Evolutionary conservation across 2,329 filamentous ascomycete genomes (phyloP), one percentile per base, ranked within the genome.

Genomic region (Phaeophleospora eucalypticola): DNA sequence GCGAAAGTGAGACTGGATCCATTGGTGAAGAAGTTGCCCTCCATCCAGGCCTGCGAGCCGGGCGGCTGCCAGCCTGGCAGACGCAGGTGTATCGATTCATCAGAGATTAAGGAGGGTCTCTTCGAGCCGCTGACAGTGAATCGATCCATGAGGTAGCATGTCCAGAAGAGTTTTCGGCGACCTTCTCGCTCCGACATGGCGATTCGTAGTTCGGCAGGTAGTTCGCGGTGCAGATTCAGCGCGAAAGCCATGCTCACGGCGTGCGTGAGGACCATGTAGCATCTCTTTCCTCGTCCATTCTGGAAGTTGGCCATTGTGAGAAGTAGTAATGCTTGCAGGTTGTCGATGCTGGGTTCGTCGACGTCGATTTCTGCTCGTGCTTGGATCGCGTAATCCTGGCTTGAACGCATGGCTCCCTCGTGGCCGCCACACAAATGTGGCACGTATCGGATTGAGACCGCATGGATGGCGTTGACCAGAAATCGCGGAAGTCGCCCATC

Each of bases 81-180:
- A 29, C 86, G 80, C 38, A 95, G 71, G 14, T 86, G 71, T 49
- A 94, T 85, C 1, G 82, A 83, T 61, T 87, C 82, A 65, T 94
- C 89, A 19, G 81, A 78, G 18, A 93, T 83, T 6, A 94, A 71
- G n/a, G 86, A 87, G 0, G 88, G 87, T 8, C 89, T 77, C 59
- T 86, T 89, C 3, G 88, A 91, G 14, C 89, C 89, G 55, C 86
- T 89, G 1, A 86, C 81, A 56, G 84, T 78, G 58, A 91, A 93
- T n/a, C 86, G 80, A 62, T 95, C 89, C 66, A 94, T 83, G 19
- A 94, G 72, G 59, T 93, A 95, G 63, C 87, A 91, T 2, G 86
- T 84, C 89, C 89, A 95, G 66, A 95, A 95, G 2, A 94, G 71
- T n/a, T 86, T 79, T 45, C 89, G 76, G 37, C 86, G 78, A 61